Evolutionary conservation across 2,329 filamentous ascomycete species (phyloP), one percentile per base, ranked within the genome.

Genomic region (Leptographium lundbergii): DNA sequence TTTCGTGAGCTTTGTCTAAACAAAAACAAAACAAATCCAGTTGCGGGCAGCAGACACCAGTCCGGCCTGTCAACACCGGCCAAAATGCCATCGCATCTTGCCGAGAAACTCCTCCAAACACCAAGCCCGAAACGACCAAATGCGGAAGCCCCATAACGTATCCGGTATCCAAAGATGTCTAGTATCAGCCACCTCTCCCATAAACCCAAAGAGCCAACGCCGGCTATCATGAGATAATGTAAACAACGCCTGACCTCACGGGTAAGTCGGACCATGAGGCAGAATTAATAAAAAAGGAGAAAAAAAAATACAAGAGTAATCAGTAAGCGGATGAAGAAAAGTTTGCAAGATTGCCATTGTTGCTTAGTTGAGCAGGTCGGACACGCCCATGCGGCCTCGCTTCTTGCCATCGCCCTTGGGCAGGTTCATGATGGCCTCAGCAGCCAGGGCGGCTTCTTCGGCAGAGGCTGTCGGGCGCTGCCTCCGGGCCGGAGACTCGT

Each of bases 321-420:
- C 22, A 51, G 29, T 47, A 39, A 48, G 24, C 42, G 19, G 34
- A 22, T 24, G 34, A 47, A 56, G 39, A 29, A 17, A 34, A 32
- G 6, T 27, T 25, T 10, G 19, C 2, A 22, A 17, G 3, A 9
- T 24, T 24, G 25, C 22, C 50, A 32, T 32, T 17, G 17, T 25
- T n/a, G 17, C 50, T 54, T 11, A 57, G 56, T 57, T 57, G 32
- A 57, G 56, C 45, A 57, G 56, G 48, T 57, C 47, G 3, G n/a
- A 27, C n/a, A 57, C 13, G 34, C 27, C 34, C 11, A 57, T 7
- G 29, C 45, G 25, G 17, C 27, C n/a, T 6, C 45, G 42, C 29
- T 50, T 56, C 39, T 50, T 24, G 36, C 10, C 25, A n/a, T n/a
- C 42, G 6, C 36, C 53, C n/a, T 34, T 22, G 50, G 57, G 17